A percentile compares a stretch with the other conserved stretches of the same genome.
phyloP scores from a whole-genome alignment of 257 asterid genomes.

The Galeopsis tetrahit region DNA sequence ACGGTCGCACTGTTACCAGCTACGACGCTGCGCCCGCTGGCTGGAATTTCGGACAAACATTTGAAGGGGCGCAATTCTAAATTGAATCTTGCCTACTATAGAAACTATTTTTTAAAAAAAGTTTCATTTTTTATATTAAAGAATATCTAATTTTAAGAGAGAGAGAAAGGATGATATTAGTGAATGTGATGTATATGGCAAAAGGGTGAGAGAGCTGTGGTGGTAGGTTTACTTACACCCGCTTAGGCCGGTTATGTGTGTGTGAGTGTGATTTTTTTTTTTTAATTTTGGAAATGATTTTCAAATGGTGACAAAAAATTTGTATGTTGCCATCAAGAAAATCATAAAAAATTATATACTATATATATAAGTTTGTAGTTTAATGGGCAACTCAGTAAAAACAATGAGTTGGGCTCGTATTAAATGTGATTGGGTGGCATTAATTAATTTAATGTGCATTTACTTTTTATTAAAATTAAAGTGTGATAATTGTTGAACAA shows the following conservation, averaged over 20 bases:
- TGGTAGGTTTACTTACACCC: constrained; percentile 80
- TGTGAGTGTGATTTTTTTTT: constrained; percentile 13
- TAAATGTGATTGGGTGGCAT: constrained; percentile 27
- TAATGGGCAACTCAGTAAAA: constrained; percentile 37
- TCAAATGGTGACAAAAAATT: constrained; percentile 39
- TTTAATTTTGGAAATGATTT: constrained; percentile 4
- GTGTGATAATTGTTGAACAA: neutral
- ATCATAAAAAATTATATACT: constrained; percentile 12
- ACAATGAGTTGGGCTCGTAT: constrained; percentile 32
- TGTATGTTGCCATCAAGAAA: constrained; percentile 37
- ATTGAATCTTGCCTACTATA: neutral
- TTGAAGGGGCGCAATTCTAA: constrained; percentile 70
- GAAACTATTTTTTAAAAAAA: neutral
- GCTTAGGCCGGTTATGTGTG: constrained; percentile 53
- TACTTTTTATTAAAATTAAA: constrained; percentile 27
- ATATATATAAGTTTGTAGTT: constrained; percentile 32
- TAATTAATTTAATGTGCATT: constrained; percentile 15
- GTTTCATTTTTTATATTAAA: constrained; percentile 1
- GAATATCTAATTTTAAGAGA: neutral
- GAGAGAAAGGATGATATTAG: neutral
- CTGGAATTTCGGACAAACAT: constrained; percentile 91
- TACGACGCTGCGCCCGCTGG: constrained; percentile 58
- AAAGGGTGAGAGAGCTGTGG: constrained; percentile 47
- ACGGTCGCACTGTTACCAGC: constrained; percentile 70
- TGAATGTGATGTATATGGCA: constrained; percentile 34